Percentiles rank a stretch among this genome's conserved stretches.
phyloP scores from a whole-genome alignment of 495 filamentous ascomycete species.

The Penicillium subrubescens region DNA sequence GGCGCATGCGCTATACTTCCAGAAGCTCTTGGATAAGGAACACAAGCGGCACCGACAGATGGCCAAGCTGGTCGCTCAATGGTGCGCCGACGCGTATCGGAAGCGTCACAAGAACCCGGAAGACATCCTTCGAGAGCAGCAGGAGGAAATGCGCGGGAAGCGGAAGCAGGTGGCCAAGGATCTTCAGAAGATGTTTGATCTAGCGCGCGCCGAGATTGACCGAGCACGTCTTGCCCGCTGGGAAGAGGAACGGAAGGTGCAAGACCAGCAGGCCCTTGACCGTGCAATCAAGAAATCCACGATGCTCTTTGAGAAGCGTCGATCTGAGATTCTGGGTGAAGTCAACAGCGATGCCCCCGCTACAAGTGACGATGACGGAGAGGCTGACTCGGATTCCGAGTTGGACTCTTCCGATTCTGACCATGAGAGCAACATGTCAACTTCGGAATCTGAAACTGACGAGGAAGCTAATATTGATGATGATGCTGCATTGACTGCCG shows the following conservation, averaged over 20 bases:
- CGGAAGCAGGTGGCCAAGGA: conserved; percentile 73
- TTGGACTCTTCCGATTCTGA: conserved; percentile 42
- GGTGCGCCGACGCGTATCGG: conserved; percentile 49
- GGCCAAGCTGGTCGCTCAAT: conserved; percentile 46
- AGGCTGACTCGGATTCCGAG: conserved; percentile 41
- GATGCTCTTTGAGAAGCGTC: conserved; percentile 55
- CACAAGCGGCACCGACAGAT: conserved; percentile 65
- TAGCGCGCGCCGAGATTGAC: conserved; percentile 75
- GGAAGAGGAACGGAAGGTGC: conserved; percentile 82
- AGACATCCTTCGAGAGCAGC: conserved; percentile 50
- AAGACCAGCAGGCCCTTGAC: conserved; percentile 80
- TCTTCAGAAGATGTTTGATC: conserved; percentile 75
- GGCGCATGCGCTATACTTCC: conserved; percentile 77
- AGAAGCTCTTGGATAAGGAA: conserved; percentile 75
- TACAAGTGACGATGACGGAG: conserved; percentile 52
- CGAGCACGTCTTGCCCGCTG: conserved; percentile 69
- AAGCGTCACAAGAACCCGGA: conserved; percentile 50
- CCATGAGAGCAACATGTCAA: conserved; percentile 74
- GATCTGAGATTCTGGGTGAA: conserved; percentile 54
- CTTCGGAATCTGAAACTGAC: conserved; percentile 46
- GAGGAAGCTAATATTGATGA: conserved; percentile 53
- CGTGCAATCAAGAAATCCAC: conserved; percentile 75
- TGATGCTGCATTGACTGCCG: conserved; percentile 76
- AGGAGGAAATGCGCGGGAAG: conserved; percentile 51
- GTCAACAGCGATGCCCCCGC: conserved; percentile 42